phyloP scores from a whole-genome alignment of 2,329 filamentous ascomycete species.

The Zasmidium cellare region DNA sequence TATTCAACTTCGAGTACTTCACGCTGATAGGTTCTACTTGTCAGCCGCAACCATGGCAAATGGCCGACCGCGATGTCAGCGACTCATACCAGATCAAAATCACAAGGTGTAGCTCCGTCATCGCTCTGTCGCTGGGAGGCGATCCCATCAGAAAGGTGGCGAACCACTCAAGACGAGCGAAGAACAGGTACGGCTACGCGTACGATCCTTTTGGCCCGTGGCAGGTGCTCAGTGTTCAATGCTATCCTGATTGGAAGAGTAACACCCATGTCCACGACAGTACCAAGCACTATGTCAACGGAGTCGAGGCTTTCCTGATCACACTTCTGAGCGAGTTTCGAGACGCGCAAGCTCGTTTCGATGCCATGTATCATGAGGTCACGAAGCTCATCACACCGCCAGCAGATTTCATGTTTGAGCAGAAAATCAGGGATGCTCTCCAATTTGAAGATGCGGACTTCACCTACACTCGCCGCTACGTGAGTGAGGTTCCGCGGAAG shows the following conservation, averaged over 20 bases:
- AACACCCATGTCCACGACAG: constrained; percentile 58
- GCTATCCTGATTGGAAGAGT: constrained; percentile 60
- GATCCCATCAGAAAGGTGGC: constrained; percentile 48
- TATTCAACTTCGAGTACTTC: constrained; percentile 67
- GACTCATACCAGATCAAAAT: constrained; percentile 56
- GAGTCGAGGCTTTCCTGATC: constrained; percentile 62
- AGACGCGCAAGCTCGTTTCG: constrained; percentile 60
- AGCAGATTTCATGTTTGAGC: constrained; percentile 61
- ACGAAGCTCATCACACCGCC: constrained; percentile 61
- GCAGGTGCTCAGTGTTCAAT: constrained; percentile 62
- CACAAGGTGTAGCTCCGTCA: constrained; percentile 59
- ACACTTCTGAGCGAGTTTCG: constrained; percentile 60
- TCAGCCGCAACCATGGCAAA: constrained; percentile 61
- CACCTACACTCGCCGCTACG: constrained; percentile 60
- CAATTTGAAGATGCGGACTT: constrained; percentile 63
- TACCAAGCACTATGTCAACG: constrained; percentile 59
- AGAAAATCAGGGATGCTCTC: constrained; percentile 56
- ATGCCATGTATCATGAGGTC: constrained; percentile 58
- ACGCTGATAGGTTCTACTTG: constrained; percentile 59
- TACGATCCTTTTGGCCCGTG: constrained; percentile 62
- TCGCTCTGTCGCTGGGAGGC: constrained; percentile 59
- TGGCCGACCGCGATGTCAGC: constrained; percentile 47
- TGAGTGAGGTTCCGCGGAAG: no score
- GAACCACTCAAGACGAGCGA: constrained; percentile 52
- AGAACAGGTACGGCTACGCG: constrained; percentile 49